Percentiles rank a stretch among this genome's conserved stretches.
phyloP scores from a whole-genome alignment of 2,329 filamentous ascomycete genomes.

The Fusarium heterosporum region DNA sequence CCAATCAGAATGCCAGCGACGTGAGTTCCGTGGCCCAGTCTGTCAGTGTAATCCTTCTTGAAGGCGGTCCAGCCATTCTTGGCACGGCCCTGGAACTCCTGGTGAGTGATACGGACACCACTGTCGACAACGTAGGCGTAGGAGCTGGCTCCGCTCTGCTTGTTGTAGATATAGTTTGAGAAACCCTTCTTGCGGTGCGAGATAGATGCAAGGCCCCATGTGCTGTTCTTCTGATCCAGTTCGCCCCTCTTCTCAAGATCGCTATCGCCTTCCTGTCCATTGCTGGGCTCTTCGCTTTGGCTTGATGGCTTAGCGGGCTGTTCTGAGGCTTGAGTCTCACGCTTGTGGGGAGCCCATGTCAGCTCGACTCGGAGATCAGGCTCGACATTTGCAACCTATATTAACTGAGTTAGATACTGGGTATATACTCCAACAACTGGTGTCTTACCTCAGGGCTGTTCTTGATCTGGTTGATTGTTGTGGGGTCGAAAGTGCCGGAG shows the following conservation, averaged over 20 bases:
- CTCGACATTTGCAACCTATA: conserved; percentile 48
- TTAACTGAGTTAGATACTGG: conserved; percentile 2
- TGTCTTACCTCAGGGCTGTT: conserved; percentile 55
- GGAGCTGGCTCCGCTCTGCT: conserved; percentile 57
- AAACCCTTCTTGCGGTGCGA: conserved; percentile 47
- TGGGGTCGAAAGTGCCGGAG: conserved; percentile 56
- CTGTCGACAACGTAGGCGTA: conserved; percentile 74
- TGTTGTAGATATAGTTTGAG: conserved; percentile 62
- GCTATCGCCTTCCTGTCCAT: not conserved
- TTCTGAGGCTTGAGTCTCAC: conserved; percentile 4
- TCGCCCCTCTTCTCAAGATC: conserved; percentile 43
- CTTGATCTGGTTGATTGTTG: conserved; percentile 57
- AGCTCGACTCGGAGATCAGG: conserved; percentile 47
- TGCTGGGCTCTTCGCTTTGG: not conserved
- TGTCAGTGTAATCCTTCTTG: conserved; percentile 44
- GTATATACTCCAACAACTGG: rapidly evolving
- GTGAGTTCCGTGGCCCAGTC: conserved; percentile 58
- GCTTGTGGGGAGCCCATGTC: conserved; percentile 17
- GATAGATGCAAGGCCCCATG: conserved; percentile 51
- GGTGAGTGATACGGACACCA: conserved; percentile 66
- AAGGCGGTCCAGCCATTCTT: conserved; percentile 46
- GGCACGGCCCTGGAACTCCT: conserved; percentile 66
- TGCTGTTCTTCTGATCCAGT: conserved; percentile 45
- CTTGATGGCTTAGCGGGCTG: not conserved
- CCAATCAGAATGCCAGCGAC: conserved; percentile 53